Evolutionary conservation across 2,329 filamentous ascomycete genomes (phyloP).

Genomic region (Calonectria pseudoreteaudii): DNA sequence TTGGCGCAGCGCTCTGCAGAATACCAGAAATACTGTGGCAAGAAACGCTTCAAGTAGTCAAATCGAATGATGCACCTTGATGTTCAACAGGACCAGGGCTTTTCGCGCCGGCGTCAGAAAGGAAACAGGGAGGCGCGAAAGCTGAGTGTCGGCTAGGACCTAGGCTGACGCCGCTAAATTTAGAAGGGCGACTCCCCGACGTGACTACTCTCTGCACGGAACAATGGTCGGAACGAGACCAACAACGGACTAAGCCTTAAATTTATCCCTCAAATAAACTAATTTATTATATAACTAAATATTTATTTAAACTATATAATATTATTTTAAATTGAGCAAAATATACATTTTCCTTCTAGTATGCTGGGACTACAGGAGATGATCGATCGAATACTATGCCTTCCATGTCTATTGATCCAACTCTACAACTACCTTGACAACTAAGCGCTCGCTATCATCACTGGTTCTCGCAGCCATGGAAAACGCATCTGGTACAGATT

Average conservation of each 20-base stretch:
- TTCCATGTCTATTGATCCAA: not conserved
- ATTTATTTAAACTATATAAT: no score
- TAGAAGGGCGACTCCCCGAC: no score
- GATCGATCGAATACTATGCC: not conserved
- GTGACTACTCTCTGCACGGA: not conserved
- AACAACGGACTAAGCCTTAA: not conserved
- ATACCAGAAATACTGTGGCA: not conserved
- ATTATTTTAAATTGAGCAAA: no score
- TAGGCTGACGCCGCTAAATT: not conserved
- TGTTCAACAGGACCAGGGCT: not conserved
- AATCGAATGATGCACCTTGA: constrained; percentile 20
- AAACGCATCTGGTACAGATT: not conserved
- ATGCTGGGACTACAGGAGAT: not conserved
- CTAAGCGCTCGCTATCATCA: not conserved
- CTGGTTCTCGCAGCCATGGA: not conserved
- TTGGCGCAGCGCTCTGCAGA: not conserved
- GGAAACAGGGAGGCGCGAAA: not conserved
- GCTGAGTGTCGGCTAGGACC: not conserved
- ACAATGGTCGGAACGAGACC: not conserved
- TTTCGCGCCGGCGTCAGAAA: not conserved
- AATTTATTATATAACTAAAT: no score
- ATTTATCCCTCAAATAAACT: no score
- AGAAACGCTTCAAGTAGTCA: constrained; percentile 14
- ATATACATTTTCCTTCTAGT: no score
- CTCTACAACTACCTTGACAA: not conserved